phyloP scores from a whole-genome alignment of 139 green algal genomes.

The Diplosphaera chodatii region DNA sequence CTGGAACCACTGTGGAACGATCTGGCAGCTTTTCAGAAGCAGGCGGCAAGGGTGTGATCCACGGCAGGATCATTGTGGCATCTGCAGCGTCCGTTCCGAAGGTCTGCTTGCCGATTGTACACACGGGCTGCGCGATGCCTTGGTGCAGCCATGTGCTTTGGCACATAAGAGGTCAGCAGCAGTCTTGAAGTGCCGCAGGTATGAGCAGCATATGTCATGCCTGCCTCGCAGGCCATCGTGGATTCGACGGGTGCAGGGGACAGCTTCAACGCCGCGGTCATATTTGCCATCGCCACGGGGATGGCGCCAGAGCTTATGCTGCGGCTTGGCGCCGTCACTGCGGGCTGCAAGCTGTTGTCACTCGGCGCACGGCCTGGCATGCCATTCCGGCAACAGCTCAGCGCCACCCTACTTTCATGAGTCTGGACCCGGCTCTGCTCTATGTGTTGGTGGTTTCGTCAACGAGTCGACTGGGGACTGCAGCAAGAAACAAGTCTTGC shows the following conservation, averaged over 20 bases:
- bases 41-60: not conserved
- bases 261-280: slow-evolving; percentile 80
- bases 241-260: slow-evolving; percentile 94
- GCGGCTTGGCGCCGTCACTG: slow-evolving; percentile 62
- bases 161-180: not conserved
- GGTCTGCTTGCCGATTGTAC: slow-evolving; percentile 6
- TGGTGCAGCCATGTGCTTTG: not conserved
- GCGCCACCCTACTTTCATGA: slow-evolving; percentile 28
- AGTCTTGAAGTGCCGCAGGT: slow-evolving; percentile 11
- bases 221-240: slow-evolving; percentile 40
- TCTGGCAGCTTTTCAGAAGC: too few relatives aligned
- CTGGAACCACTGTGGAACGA: too few relatives aligned
- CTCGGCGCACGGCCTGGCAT: slow-evolving; percentile 74
- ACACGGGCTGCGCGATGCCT: not conserved
- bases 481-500: too few relatives aligned
- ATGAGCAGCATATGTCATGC: slow-evolving; percentile 5
- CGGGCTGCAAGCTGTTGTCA: slow-evolving; percentile 75
- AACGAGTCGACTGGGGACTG: too few relatives aligned
- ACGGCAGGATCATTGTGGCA: slow-evolving; percentile 13
- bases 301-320: slow-evolving; percentile 34
- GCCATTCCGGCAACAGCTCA: slow-evolving; percentile 41
- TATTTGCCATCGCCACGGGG: slow-evolving; percentile 66
- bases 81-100: slow-evolving; percentile 26
- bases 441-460: too few relatives aligned
- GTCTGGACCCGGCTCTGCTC: too few relatives aligned